Percentiles rank a stretch among this genome's conserved stretches.
phyloP scores from a whole-genome alignment of 768 basidiomycete genomes.

The Mycena galericulata region DNA sequence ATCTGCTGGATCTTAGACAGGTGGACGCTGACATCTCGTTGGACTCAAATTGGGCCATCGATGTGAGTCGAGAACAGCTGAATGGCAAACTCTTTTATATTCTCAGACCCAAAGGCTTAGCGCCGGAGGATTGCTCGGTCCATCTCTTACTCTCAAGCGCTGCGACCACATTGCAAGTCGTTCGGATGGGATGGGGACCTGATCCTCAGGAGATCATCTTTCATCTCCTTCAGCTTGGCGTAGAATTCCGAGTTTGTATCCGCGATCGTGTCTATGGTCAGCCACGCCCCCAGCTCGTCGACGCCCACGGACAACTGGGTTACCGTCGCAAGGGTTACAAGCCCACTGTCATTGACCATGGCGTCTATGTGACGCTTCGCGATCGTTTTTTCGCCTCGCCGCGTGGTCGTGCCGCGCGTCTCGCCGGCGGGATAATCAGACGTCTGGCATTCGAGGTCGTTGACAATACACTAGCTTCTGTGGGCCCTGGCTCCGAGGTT shows the following conservation, averaged over 20 bases:
- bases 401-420: no score
- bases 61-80: background rate
- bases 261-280: background rate
- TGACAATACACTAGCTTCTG: background rate
- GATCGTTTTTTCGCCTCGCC: no score
- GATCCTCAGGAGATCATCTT: background rate
- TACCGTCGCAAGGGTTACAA: background rate
- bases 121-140: background rate
- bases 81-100: slow-evolving; percentile 6
- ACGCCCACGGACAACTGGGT: background rate
- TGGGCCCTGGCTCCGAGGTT: background rate
- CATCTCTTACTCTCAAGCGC: slow-evolving; percentile 1
- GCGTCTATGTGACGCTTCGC: no score
- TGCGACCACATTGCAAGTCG: background rate
- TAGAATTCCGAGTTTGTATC: background rate
- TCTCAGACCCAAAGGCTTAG: background rate
- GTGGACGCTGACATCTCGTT: background rate
- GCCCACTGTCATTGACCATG: background rate
- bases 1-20: slow-evolving; percentile 15
- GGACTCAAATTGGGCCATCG: background rate
- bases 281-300: background rate
- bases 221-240: background rate
- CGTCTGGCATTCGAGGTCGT: no score
- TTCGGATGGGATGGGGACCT: slow-evolving; percentile 21
- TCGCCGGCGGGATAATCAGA: no score